Percentiles rank a stretch among this genome's conserved stretches.
phyloP scores from a whole-genome alignment of 2,329 filamentous ascomycete genomes.

The Neofusicoccum sp. region DNA sequence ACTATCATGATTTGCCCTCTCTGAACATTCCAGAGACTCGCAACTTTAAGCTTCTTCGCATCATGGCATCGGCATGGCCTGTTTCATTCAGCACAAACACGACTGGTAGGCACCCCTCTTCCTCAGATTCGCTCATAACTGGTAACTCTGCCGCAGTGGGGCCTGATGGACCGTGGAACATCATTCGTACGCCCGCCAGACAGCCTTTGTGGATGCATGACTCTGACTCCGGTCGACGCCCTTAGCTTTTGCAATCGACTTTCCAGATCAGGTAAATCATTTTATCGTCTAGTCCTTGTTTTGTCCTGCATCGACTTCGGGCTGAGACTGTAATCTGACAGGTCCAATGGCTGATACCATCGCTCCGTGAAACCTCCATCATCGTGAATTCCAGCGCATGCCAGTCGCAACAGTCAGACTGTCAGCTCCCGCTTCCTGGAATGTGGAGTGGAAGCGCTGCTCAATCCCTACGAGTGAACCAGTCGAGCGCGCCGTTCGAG shows the following conservation, averaged over 20 bases:
- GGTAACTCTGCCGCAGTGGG: neutral
- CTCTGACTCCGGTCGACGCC: neutral
- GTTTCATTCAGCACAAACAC: no score
- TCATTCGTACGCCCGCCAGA: neutral
- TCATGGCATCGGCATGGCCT: no score
- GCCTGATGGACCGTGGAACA: conserved; percentile 13
- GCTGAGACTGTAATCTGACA: neutral
- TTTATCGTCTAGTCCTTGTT: no score
- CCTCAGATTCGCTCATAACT: no score
- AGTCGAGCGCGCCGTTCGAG: neutral
- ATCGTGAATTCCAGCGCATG: neutral
- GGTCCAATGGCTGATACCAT: conserved; percentile 1
- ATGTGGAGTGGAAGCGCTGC: conserved; percentile 2
- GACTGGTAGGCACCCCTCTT: no score
- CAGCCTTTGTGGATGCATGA: no score
- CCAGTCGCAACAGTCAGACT: neutral
- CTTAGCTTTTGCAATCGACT: neutral
- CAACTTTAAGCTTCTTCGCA: no score
- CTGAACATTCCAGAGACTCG: no score
- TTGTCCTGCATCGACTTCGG: neutral
- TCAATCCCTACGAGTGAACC: neutral
- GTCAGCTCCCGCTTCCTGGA: neutral
- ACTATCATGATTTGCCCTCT: no score
- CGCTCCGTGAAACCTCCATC: neutral
- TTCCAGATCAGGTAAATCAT: neutral